Evolutionary conservation across 305 asterid species (phyloP), one percentile per base, ranked within the genome.

Genomic region (Fraxinus floribunda): DNA sequence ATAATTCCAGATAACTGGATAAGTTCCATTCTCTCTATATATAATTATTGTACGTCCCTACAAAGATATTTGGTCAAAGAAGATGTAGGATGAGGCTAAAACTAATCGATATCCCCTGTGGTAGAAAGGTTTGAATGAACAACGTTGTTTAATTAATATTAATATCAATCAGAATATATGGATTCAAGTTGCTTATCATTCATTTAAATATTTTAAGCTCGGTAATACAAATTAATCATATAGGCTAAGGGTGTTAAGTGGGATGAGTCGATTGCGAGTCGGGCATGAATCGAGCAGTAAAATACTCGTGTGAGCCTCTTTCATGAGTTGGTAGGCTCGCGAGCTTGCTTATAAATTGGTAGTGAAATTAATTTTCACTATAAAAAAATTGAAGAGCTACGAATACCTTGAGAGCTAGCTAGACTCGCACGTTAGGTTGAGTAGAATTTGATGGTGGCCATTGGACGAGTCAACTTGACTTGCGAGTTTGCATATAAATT

Each of bases 1-100:
- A 87, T 85, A 78, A 83, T 85, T 77, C 85, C 2, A 80, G 64
- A 55, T 52, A 52, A 52, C 82, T 52, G 70, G 62, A 52, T 55
- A 55, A 55, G 66, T n/a, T 55, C 66, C 66, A 55, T 55, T 55
- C 66, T 55, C 26, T n/a, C 26, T 52, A 0, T 15, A 49, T 52
- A 52, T 52, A 4, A 52, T 4, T 4, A 49, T 52, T 52, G 20
- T 15, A 49, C 20, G 24, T n/a, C 66, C 66, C 66, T 55, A n/a
- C 66, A 18, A 20, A 6, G 66, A 55, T 55, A 55, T 55, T 6
- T n/a, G 24, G 26, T 55, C 66, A 55, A 55, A n/a, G 66, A 55
- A 55, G 26, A 18, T 55, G 3, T 55, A 55, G 66, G 66, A 55
- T 55, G 26, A n/a, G 26, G 66, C 66, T 55, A 55, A 1, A 18